Percentiles rank a stretch among this genome's conserved stretches.
Conservation (phyloP, 441 rosid genomes). For the Capsella rubella region DNA sequence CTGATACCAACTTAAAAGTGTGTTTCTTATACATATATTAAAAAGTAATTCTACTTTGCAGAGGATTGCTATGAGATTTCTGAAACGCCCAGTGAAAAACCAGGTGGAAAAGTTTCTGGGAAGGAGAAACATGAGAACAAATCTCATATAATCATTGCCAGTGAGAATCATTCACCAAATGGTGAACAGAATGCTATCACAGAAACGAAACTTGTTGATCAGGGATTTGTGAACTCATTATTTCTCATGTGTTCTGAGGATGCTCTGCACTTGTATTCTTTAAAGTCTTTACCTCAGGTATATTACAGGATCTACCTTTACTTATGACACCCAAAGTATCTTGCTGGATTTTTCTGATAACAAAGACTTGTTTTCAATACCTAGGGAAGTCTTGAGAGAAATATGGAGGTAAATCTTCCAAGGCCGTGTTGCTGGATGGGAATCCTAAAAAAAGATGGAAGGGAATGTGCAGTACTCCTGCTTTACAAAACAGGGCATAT, state of each 20-base stretch:
- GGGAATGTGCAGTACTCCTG: conserved; percentile 64
- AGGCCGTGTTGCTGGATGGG: conserved; percentile 83
- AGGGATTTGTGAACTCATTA: conserved; percentile 43
- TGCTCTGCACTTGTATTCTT: conserved; percentile 60
- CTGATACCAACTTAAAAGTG: conserved; percentile 23
- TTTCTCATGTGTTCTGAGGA: conserved; percentile 73
- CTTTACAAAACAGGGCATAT: conserved; percentile 75
- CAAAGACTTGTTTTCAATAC: conserved; percentile 45
- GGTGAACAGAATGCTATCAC: conserved; percentile 49
- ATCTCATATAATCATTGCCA: conserved; percentile 42
- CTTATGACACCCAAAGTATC: conserved; percentile 35
- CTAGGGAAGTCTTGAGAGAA: conserved; percentile 62
- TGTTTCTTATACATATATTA: conserved; percentile 26
- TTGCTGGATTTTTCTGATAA: conserved; percentile 39
- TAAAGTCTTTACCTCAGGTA: conserved; percentile 71
- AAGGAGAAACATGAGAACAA: conserved; percentile 48
- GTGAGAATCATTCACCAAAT: conserved; percentile 49
- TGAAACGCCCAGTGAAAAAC: conserved; percentile 45
- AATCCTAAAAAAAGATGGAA: conserved; percentile 59
- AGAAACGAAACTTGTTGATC: conserved; percentile 47
- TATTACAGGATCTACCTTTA: conserved; percentile 35
- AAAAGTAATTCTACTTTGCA: conserved; percentile 49
- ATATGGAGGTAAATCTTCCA: conserved; percentile 54
- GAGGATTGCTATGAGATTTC: conserved; percentile 53
- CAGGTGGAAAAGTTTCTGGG: conserved; percentile 42